These are phyloP conservation scores for Suhomyces maxii DNA, from an alignment of 1,139 yeast species.

Conservation along the genomic window DNA sequence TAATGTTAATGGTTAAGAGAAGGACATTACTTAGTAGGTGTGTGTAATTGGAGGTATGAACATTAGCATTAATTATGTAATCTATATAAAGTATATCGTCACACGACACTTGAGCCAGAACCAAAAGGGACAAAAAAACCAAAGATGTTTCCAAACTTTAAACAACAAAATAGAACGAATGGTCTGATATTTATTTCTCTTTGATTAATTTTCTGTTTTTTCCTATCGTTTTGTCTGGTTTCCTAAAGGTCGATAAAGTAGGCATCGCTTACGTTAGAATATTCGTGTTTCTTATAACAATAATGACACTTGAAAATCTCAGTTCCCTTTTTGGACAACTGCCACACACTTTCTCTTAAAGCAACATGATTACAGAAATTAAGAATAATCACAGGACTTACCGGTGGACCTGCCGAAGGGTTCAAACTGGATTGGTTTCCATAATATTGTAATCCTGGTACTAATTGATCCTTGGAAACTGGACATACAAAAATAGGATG, in stretches of 20 bases:
- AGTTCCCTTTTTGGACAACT: slow-evolving; percentile 40
- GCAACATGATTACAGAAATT: slow-evolving; percentile 48
- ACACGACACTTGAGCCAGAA: too few relatives aligned
- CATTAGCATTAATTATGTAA: too few relatives aligned
- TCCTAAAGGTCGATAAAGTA: slow-evolving; percentile 42
- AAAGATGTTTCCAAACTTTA: too few relatives aligned
- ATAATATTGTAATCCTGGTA: slow-evolving; percentile 32
- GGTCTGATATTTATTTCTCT: too few relatives aligned
- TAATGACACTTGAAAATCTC: slow-evolving; percentile 51
- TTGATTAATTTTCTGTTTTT: too few relatives aligned
- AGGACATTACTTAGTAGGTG: too few relatives aligned
- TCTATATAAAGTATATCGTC: too few relatives aligned
- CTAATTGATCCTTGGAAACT: slow-evolving; percentile 75
- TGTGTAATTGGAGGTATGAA: too few relatives aligned
- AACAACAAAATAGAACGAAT: too few relatives aligned
- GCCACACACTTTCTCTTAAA: slow-evolving; percentile 46
- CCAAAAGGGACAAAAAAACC: too few relatives aligned
- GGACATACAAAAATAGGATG: slow-evolving; percentile 93
- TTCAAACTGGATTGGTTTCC: slow-evolving; percentile 16
- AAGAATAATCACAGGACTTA: slow-evolving; percentile 46
- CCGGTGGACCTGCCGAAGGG: slow-evolving; percentile 12
- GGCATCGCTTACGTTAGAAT: slow-evolving; percentile 43
- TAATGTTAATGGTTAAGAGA: too few relatives aligned
- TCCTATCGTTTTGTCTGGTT: too few relatives aligned
- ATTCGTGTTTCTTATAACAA: slow-evolving; percentile 48